Base-by-base conservation (phyloP, 768 basidiomycete genomes). In the Sarcomyxa edulis region DNA sequence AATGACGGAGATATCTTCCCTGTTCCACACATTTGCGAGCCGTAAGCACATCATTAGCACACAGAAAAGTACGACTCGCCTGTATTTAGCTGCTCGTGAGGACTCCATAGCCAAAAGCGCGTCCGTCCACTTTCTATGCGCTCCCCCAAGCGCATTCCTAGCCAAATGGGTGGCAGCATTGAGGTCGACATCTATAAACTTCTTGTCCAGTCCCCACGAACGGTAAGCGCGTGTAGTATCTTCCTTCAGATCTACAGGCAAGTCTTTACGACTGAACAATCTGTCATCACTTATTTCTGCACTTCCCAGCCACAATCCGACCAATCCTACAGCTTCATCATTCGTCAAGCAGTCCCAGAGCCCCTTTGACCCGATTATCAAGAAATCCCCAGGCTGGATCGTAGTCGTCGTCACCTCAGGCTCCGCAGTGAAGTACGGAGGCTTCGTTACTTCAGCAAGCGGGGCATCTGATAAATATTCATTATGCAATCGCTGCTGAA, bases 111-210 rank as follows among this genome's bases (percentile, higher is more conserved):
- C 51, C 35, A 74, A 40, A 37, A 78, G 49, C 1, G 68, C 62
- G 12, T 51, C 53, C 32, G 57, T 59, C 28, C 72, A 52, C 46
- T 73, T 65, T 15, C 47, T 33, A 50, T 74, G 61, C 4, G 67
- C 70, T 1, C 77, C 76, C 6, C 75, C 75, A 0, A 80, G 57
- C 2, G 73, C 73, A 45, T 78, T 80, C 36, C 74, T 56, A 23
- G 69, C 56, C 21, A 81, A 45, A 55, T 80, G 76, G 5, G 65
- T 67, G 1, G 68, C 65, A 16, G 64, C 66, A 42, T 74, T 75
- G n/a, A 43, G 46, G 43, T 72, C 66, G 35, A 55, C 51, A 45
- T 60, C 56, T 32, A 68, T 49, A 39, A 72, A 73, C 24, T 37
- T 51, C 49, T 72, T 69, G 39, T 62, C 45, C 22, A 56, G 47